Evolutionary conservation across 2,329 filamentous ascomycete species (phyloP).

Genomic region (Diaporthe sp.): DNA sequence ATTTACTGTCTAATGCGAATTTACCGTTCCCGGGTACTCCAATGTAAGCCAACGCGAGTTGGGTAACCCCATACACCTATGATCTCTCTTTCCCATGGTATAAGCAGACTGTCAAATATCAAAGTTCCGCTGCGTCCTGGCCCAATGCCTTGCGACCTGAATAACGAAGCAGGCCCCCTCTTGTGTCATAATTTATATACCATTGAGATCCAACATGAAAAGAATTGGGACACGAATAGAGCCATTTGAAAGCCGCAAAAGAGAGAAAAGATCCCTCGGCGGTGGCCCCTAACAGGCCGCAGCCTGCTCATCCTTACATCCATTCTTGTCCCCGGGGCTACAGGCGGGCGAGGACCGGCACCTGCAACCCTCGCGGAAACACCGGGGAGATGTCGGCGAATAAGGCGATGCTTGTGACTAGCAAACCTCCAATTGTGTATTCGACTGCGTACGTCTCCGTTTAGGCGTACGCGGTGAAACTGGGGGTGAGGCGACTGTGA

Average conservation of each 20-base stretch:
- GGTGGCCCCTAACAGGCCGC: too few species aligned
- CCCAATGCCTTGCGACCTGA: slow-evolving; percentile 17
- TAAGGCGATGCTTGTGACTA: slow-evolving; percentile 39
- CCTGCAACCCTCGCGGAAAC: neutral
- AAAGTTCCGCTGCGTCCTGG: neutral
- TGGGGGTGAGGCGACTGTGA: slow-evolving; percentile 43
- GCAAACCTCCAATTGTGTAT: slow-evolving; percentile 48
- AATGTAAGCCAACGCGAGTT: neutral
- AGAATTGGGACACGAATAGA: neutral
- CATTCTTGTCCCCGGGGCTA: neutral
- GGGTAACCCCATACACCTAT: neutral
- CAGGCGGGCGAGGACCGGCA: neutral
- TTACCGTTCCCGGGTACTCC: neutral
- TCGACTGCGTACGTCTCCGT: slow-evolving; percentile 47
- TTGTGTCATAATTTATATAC: neutral
- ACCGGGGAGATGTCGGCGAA: slow-evolving; percentile 10
- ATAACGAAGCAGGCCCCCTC: neutral
- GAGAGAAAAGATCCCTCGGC: neutral
- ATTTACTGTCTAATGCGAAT: slow-evolving; percentile 21
- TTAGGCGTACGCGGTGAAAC: slow-evolving; percentile 50
- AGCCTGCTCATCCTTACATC: neutral
- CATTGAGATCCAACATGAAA: neutral
- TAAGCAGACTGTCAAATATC: slow-evolving; percentile 2
- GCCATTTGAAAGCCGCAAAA: neutral
- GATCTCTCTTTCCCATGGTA: neutral